A percentile compares a stretch with the other conserved stretches of the same genome.
Conservation (phyloP, 2,329 filamentous ascomycete species). For the Mycosphaerella sp. region DNA sequence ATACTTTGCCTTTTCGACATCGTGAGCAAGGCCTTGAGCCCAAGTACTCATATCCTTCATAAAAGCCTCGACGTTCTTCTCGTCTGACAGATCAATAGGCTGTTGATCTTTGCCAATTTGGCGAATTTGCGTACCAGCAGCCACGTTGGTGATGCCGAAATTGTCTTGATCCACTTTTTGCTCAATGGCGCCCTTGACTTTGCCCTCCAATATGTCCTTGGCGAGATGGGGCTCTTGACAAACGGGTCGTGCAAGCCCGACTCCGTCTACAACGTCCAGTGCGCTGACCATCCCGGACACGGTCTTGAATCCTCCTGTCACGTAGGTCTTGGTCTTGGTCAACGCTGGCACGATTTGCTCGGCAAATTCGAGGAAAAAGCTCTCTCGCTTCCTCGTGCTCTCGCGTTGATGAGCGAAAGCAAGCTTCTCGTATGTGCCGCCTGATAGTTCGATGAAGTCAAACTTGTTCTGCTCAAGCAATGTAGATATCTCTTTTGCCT, state of each 20-base stretch:
- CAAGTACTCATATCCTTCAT: slow-evolving; percentile 45
- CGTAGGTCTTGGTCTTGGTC: slow-evolving; percentile 51
- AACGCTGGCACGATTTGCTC: slow-evolving; percentile 47
- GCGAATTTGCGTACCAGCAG: slow-evolving; percentile 47
- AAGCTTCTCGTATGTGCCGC: slow-evolving; percentile 54
- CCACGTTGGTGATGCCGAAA: slow-evolving; percentile 45
- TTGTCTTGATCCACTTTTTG: slow-evolving; percentile 43
- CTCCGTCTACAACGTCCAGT: slow-evolving; percentile 51
- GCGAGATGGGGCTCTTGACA: slow-evolving; percentile 48
- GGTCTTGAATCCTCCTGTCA: slow-evolving; percentile 55
- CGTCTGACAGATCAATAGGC: slow-evolving; percentile 47
- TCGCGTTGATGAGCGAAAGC: slow-evolving; percentile 50
- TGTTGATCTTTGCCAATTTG: slow-evolving; percentile 50
- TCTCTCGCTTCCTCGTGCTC: slow-evolving; percentile 45
- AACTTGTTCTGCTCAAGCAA: slow-evolving; percentile 46
- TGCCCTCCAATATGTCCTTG: slow-evolving; percentile 43
- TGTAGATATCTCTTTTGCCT: slow-evolving; percentile 38
- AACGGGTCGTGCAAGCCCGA: slow-evolving; percentile 52
- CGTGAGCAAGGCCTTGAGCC: slow-evolving; percentile 27
- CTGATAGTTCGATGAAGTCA: slow-evolving; percentile 55
- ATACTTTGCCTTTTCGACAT: slow-evolving; percentile 21
- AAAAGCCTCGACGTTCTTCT: slow-evolving; percentile 46
- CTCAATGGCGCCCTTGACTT: slow-evolving; percentile 46
- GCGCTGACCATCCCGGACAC: slow-evolving; percentile 54
- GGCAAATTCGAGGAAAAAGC: slow-evolving; percentile 57